These are phyloP conservation scores for Lecanicillium sp. DNA, from an alignment of 2,329 filamentous ascomycete genomes.

Conservation along the genomic window DNA sequence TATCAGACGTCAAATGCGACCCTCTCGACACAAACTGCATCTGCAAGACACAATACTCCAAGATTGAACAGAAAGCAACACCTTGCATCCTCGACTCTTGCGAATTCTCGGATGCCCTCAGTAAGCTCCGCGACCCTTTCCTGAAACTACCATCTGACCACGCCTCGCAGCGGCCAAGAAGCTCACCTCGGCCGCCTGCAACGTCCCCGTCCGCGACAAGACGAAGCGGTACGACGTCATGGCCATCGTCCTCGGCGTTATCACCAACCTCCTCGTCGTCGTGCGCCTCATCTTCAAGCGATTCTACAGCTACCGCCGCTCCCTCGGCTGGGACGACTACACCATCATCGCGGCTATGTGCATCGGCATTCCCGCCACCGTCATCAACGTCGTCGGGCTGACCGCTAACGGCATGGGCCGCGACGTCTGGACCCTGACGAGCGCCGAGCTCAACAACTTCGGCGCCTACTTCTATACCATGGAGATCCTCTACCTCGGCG, in stretches of 20 bases:
- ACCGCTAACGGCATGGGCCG: constrained; percentile 39
- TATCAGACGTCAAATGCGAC: neutral
- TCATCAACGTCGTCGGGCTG: constrained; percentile 27
- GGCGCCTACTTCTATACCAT: constrained; percentile 37
- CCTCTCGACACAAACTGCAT: constrained; percentile 9
- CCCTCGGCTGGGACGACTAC: constrained; percentile 36
- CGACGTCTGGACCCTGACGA: constrained; percentile 47
- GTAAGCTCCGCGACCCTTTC: constrained; percentile 14
- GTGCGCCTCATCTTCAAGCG: constrained; percentile 35
- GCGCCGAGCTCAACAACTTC: constrained; percentile 37
- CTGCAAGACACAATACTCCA: constrained; percentile 10
- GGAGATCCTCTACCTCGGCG: constrained; percentile 40
- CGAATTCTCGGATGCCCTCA: constrained; percentile 20
- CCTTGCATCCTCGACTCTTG: constrained; percentile 21
- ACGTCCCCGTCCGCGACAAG: constrained; percentile 25
- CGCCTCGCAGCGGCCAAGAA: constrained; percentile 15
- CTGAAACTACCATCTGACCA: too few species aligned
- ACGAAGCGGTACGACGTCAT: constrained; percentile 29
- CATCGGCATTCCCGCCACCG: constrained; percentile 24
- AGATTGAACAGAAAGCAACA: constrained; percentile 19
- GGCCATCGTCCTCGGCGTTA: constrained; percentile 27
- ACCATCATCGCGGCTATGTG: constrained; percentile 26
- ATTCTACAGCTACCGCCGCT: constrained; percentile 26
- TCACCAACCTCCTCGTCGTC: constrained; percentile 35
- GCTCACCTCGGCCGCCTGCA: constrained; percentile 23